Percentiles rank a stretch among this genome's conserved stretches.
Conservation (phyloP, 2,329 filamentous ascomycete species). For the Colletotrichum tropicicola region DNA sequence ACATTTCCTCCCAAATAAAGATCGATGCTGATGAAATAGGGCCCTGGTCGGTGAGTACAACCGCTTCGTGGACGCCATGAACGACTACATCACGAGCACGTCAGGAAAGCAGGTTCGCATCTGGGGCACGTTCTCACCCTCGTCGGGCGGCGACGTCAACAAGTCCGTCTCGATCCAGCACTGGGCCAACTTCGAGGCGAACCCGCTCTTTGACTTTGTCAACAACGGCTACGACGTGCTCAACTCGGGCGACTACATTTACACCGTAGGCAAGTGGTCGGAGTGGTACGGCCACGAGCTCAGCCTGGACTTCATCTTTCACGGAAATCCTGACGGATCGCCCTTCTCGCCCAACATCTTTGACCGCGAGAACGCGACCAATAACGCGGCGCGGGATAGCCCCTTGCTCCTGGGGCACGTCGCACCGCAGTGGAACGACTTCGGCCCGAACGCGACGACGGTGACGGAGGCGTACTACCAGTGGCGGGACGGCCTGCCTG, state of each 20-base stretch:
- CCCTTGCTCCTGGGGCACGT: constrained; percentile 33
- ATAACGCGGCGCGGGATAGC: constrained; percentile 31
- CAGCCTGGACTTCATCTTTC: constrained; percentile 33
- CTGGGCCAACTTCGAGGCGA: constrained; percentile 35
- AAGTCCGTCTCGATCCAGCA: constrained; percentile 46
- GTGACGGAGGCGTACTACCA: constrained; percentile 36
- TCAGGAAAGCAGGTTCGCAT: constrained; percentile 56
- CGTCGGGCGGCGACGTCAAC: constrained; percentile 20
- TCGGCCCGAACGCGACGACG: constrained; percentile 35
- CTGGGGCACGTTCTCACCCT: constrained; percentile 55
- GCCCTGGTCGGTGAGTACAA: constrained; percentile 57
- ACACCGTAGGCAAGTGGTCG: constrained; percentile 36
- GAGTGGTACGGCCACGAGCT: constrained; percentile 28
- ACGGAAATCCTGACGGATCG: constrained; percentile 27
- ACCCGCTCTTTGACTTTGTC: constrained; percentile 33
- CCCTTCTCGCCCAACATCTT: constrained; percentile 36
- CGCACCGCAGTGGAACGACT: constrained; percentile 37
- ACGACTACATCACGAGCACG: constrained; percentile 38
- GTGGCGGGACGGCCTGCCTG: constrained; percentile 35
- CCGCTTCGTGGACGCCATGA: constrained; percentile 54
- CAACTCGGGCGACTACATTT: constrained; percentile 36
- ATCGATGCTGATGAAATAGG: neutral
- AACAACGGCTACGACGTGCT: constrained; percentile 34
- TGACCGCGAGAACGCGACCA: constrained; percentile 27
- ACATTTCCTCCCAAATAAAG: accelerated